Percentiles rank a stretch among this genome's conserved stretches.
phyloP scores from a whole-genome alignment of 345 rosid genomes.

The Citrus hindsii region DNA sequence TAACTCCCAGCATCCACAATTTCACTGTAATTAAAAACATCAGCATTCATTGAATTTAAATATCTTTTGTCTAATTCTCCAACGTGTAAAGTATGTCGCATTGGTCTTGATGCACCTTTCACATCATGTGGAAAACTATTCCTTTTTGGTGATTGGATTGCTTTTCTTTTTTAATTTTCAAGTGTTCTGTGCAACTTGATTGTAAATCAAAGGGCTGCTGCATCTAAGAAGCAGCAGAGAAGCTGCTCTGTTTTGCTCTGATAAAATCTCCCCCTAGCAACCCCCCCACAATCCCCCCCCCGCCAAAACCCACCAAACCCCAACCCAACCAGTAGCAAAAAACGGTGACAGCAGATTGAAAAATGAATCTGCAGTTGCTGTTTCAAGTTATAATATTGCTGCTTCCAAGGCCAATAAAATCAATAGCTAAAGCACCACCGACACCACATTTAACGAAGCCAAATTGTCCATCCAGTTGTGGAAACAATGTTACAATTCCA shows the following conservation, averaged over 20 bases:
- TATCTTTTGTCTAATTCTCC: no score
- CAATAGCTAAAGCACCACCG: background rate
- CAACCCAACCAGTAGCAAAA: background rate
- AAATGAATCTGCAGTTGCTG: background rate
- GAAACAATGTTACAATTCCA: background rate
- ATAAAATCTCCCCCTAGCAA: background rate
- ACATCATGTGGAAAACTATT: no score
- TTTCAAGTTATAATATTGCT: background rate
- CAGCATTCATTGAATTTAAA: no score
- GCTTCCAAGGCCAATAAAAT: background rate
- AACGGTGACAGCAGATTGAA: background rate
- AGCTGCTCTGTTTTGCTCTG: background rate
- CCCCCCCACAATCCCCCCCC: fast-evolving
- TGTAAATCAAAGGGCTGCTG: no score
- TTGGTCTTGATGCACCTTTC: no score
- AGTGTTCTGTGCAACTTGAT: no score
- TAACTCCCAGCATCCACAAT: no score
- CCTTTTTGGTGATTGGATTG: no score
- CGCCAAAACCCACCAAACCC: no score
- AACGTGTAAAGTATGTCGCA: no score
- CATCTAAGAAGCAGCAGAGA: background rate
- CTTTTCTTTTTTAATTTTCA: no score
- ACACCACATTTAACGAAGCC: background rate
- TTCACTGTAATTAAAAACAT: no score
- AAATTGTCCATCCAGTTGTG: background rate